Percentiles rank a stretch among this genome's conserved stretches.
Conservation (phyloP, 257 asterid genomes). For the Solanum clarkiae region DNA sequence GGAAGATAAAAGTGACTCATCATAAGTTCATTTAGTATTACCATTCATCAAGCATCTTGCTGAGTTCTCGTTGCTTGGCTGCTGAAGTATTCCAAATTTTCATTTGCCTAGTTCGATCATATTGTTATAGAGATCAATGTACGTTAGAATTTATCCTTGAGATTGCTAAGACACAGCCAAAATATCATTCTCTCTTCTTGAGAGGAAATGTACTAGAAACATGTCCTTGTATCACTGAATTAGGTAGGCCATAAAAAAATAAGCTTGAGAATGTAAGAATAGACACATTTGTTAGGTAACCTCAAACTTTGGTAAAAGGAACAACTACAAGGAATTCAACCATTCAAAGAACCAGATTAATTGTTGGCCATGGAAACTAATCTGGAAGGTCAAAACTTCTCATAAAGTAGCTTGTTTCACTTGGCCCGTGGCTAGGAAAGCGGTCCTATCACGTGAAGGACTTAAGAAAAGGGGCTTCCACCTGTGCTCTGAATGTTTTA, state of each 20-base stretch:
- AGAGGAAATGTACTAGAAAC: neutral
- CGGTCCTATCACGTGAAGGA: too few species aligned
- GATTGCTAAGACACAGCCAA: neutral
- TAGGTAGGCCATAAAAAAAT: neutral
- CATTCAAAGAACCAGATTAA: too few species aligned
- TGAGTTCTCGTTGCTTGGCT: conserved; percentile 67
- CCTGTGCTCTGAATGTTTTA: too few species aligned
- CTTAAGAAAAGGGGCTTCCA: too few species aligned
- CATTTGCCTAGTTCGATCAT: conserved; percentile 67
- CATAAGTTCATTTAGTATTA: conserved; percentile 10
- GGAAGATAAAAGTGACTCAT: conserved; percentile 1
- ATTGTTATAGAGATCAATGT: neutral
- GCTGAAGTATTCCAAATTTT: conserved; percentile 93
- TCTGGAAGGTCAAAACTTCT: too few species aligned
- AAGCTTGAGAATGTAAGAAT: neutral
- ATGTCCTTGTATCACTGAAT: neutral
- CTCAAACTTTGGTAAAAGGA: neutral
- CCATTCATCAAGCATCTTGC: conserved; percentile 98
- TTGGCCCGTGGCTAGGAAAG: too few species aligned
- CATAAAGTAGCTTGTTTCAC: too few species aligned
- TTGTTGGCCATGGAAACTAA: too few species aligned
- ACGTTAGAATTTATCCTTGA: neutral
- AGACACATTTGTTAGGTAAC: neutral
- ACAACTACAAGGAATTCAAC: neutral
- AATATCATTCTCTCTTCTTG: neutral